Conservation (phyloP, 1,284 basidiomycete species). For the Vanrija pseudolonga region DNA sequence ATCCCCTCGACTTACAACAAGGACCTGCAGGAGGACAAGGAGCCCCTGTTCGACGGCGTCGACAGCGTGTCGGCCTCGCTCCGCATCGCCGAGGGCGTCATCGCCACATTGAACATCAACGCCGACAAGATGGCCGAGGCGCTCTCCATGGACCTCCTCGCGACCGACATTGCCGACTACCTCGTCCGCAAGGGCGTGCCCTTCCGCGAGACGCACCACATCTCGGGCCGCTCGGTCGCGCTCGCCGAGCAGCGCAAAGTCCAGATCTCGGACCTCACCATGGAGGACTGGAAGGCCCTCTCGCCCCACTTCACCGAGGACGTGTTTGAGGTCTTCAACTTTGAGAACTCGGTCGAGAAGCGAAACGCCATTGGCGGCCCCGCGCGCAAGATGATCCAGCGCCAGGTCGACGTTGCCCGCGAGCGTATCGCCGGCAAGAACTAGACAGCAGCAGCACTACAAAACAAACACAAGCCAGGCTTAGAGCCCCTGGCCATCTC, state of each 20-base stretch:
- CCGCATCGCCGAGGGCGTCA: constrained; percentile 89
- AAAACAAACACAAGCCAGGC: background rate
- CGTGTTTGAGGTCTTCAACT: constrained; percentile 77
- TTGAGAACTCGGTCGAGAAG: constrained; percentile 92
- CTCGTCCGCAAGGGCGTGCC: constrained; percentile 97
- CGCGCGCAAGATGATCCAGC: constrained; percentile 73
- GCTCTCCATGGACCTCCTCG: constrained; percentile 93
- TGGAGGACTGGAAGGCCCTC: constrained; percentile 73
- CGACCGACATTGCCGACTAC: constrained; percentile 96
- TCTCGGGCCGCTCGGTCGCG: constrained; percentile 92
- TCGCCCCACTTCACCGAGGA: constrained; percentile 78
- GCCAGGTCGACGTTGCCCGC: constrained; percentile 74
- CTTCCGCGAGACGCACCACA: constrained; percentile 97
- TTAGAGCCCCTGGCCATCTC: too few relatives aligned
- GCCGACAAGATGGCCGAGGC: constrained; percentile 83
- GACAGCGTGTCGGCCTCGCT: constrained; percentile 87
- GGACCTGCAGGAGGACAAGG: constrained; percentile 97
- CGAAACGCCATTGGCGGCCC: constrained; percentile 89
- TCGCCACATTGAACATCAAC: constrained; percentile 88
- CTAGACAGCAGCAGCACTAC: background rate
- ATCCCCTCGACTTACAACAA: constrained; percentile 99
- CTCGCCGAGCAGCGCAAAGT: constrained; percentile 80
- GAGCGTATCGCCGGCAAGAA: constrained; percentile 47
- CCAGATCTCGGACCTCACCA: constrained; percentile 73
- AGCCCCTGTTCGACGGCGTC: constrained; percentile 90